Conservation (phyloP, 2,329 filamentous ascomycete species). For the Dactylellina parvicollis region DNA sequence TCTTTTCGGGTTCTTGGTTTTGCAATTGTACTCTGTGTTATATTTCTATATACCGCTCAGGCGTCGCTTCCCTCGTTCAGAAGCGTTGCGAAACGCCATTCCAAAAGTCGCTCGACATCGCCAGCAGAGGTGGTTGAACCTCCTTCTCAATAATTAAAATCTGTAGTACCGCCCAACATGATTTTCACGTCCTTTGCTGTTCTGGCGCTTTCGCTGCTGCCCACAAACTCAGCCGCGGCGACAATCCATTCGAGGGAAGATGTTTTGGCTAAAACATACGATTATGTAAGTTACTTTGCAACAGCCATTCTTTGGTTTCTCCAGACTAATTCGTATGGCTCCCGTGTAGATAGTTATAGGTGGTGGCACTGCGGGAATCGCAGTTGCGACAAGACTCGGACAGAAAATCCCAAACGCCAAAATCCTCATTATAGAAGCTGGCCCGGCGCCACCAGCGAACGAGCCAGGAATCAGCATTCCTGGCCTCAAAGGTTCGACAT, state of each 20-base stretch:
- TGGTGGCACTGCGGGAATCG: constrained; percentile 50
- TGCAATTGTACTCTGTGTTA: background rate
- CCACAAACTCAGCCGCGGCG: constrained; percentile 27
- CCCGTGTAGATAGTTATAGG: constrained; percentile 39
- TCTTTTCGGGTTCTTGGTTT: constrained; percentile 3
- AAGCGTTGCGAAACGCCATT: constrained; percentile 1
- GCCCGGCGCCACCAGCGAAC: constrained; percentile 28
- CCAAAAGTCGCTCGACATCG: background rate
- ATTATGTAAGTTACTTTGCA: constrained; percentile 34
- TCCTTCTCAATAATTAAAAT: no score
- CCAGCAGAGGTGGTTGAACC: background rate
- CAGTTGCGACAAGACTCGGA: constrained; percentile 44
- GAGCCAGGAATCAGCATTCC: constrained; percentile 51
- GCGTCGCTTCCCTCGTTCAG: no score
- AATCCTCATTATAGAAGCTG: constrained; percentile 45
- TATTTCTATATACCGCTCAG: background rate
- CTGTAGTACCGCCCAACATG: constrained; percentile 9
- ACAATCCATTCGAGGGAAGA: constrained; percentile 28
- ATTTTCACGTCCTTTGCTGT: constrained; percentile 33
- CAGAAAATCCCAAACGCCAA: constrained; percentile 41
- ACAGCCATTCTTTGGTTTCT: background rate
- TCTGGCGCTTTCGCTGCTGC: constrained; percentile 32
- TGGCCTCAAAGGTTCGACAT: constrained; percentile 46
- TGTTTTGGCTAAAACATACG: constrained; percentile 21
- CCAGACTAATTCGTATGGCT: background rate